These are phyloP conservation scores for Metschnikowia gruessii DNA, from an alignment of 805 yeast genomes.

Conservation along the genomic window DNA sequence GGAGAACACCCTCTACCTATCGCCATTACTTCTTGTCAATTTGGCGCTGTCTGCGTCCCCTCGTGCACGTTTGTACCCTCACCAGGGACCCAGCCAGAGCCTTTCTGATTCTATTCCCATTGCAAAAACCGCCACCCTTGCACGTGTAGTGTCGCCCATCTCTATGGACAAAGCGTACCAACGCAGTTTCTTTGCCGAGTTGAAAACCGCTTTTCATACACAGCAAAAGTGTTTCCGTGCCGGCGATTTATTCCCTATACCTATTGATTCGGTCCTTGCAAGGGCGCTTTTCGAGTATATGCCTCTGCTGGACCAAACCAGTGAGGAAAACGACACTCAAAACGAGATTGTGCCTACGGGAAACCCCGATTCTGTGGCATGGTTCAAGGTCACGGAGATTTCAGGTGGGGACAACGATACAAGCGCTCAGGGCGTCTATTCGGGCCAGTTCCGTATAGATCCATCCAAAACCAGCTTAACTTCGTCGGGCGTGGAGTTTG, in stretches of 20 bases:
- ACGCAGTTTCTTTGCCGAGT: slow-evolving; percentile 54
- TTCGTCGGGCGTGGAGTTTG: slow-evolving; percentile 58
- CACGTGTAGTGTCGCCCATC: slow-evolving; percentile 65
- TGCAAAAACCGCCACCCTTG: slow-evolving; percentile 63
- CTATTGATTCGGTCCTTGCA: slow-evolving; percentile 68
- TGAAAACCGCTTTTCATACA: slow-evolving; percentile 60
- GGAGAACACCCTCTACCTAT: slow-evolving; percentile 45
- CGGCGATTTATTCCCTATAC: slow-evolving; percentile 75
- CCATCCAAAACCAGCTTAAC: slow-evolving; percentile 65
- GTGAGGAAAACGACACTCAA: slow-evolving; percentile 13
- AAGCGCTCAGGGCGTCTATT: slow-evolving; percentile 2
- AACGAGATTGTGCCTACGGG: slow-evolving; percentile 51
- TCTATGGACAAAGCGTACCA: slow-evolving; percentile 65
- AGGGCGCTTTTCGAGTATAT: slow-evolving; percentile 43
- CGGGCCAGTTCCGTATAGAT: slow-evolving; percentile 56
- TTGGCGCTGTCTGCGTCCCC: slow-evolving; percentile 34
- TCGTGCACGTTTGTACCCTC: slow-evolving; percentile 22
- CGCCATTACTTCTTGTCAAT: slow-evolving; percentile 61
- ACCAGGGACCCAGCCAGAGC: slow-evolving; percentile 5
- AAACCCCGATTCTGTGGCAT: slow-evolving; percentile 69
- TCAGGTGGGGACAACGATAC: slow-evolving; percentile 27
- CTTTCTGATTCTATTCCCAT: slow-evolving; percentile 37
- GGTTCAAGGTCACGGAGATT: slow-evolving; percentile 72
- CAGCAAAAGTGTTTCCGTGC: slow-evolving; percentile 54
- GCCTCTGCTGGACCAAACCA: slow-evolving; percentile 21